These are phyloP conservation scores for Cladosporium halotolerans DNA, from an alignment of 2,329 filamentous ascomycete genomes.

Conservation along the genomic window DNA sequence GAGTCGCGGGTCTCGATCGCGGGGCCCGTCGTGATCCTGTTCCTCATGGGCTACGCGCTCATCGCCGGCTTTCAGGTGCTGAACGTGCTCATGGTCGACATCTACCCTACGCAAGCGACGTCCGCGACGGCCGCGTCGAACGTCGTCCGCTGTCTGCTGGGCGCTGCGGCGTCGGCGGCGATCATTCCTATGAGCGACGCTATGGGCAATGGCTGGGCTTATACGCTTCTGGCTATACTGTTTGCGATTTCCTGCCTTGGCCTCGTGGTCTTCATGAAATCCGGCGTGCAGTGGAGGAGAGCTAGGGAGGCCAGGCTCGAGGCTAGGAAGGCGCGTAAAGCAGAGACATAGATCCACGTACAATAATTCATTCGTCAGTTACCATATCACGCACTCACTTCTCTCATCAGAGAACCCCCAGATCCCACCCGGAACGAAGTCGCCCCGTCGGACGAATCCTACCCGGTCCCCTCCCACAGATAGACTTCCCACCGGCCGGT, in stretches of 20 bases:
- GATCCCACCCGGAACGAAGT: no score
- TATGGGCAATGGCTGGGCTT: slow-evolving; percentile 39
- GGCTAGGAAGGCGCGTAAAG: background rate
- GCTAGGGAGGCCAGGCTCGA: slow-evolving; percentile 5
- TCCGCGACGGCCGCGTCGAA: slow-evolving; percentile 42
- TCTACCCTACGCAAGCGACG: slow-evolving; percentile 37
- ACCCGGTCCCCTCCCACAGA: no score
- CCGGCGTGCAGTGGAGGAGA: slow-evolving; percentile 25
- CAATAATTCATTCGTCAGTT: background rate
- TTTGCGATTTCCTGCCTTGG: slow-evolving; percentile 16
- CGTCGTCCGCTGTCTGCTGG: slow-evolving; percentile 38
- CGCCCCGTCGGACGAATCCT: no score
- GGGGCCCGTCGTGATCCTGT: slow-evolving; percentile 23
- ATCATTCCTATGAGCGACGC: slow-evolving; percentile 34
- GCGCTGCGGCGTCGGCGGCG: slow-evolving; percentile 36
- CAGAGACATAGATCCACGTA: background rate
- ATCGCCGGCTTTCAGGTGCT: slow-evolving; percentile 39
- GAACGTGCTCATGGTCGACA: slow-evolving; percentile 43
- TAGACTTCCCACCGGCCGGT: no score
- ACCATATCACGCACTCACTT: no score
- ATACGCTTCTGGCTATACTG: slow-evolving; percentile 31
- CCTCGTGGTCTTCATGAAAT: slow-evolving; percentile 20
- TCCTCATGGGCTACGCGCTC: slow-evolving; percentile 30
- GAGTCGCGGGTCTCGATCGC: slow-evolving; percentile 25
- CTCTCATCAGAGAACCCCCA: no score